Evolutionary conservation across 1,139 yeast genomes (phyloP), one percentile per base, ranked within the genome.

Genomic region (Insectozyma bohioensis): DNA sequence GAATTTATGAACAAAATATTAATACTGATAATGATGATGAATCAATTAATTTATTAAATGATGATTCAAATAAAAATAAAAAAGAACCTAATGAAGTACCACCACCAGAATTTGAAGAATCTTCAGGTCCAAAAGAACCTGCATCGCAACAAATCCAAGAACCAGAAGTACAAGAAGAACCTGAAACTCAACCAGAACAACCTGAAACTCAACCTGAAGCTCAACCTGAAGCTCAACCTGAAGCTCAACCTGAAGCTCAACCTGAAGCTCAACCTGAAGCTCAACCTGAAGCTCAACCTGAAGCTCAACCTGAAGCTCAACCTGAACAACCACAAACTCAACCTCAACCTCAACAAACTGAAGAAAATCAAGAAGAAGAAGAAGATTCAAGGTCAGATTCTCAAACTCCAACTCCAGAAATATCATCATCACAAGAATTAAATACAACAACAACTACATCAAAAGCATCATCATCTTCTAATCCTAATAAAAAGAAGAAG

Each of bases 1-100:
- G 72, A 33, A 45, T 58, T 1, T 66, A 66, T 38, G 72, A 66
- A 35, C 63, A 56, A 28, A 47, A 45, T 21, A 45, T 52, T 23
- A 46, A 42, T 20, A 43, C 39, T 35, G 34, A 31, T 14, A 14
- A 24, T 45, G 22, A 32, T 38, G 26, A 33, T 20, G 31, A 21
- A n/a, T n/a, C n/a, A n/a, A n/a, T n/a, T n/a, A n/a, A n/a, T n/a
- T n/a, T n/a, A n/a, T n/a, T n/a, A 23, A 24, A 25, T 18, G 35
- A 37, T 2, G 37, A 34, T 24, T 14, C 25, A 25, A 20, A 9
- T 24, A 26, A 24, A n/a, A 29, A 25, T 11, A 26, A 30, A 24
- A 26, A 26, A 8, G 24, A 16, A 25, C 6, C 18, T 7, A 14
- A 7, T 10, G 17, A 21, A 18, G 27, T 26, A 12, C 34, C 26